These are phyloP conservation scores for Malassezia arunalokei DNA, from an alignment of 1,284 basidiomycete species.

Conservation along the genomic window DNA sequence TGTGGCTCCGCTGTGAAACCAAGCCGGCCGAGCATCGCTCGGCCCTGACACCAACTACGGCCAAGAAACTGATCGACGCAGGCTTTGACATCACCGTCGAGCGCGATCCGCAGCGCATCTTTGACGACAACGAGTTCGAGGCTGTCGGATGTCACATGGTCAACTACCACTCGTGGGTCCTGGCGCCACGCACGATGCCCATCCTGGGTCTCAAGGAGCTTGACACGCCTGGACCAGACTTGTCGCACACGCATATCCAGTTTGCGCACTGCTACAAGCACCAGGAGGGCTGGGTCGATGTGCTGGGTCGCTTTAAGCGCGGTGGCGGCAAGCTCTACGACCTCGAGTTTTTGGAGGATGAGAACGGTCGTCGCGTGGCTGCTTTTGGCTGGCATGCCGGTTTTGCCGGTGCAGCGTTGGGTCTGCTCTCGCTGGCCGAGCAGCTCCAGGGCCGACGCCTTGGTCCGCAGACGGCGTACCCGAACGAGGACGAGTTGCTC, in stretches of 20 bases:
- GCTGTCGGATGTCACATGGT: conserved; percentile 83
- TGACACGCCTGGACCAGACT: conserved; percentile 49
- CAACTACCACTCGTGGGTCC: conserved; percentile 78
- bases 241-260: conserved; percentile 74
- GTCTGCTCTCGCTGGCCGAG: conserved; percentile 65
- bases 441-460: conserved; percentile 28
- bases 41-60: conserved; percentile 82
- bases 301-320: conserved; percentile 73
- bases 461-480: conserved; percentile 64
- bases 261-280: conserved; percentile 98
- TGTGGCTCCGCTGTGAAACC: conserved; percentile 44
- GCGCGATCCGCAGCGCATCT: conserved; percentile 85
- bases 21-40: conserved; percentile 63
- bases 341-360: conserved; percentile 87
- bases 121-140: conserved; percentile 85
- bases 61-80: conserved; percentile 75
- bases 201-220: conserved; percentile 98
- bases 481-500: conserved; percentile 52
- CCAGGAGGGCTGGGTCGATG: conserved; percentile 81
- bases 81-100: conserved; percentile 89
- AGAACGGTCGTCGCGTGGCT: conserved; percentile 75
- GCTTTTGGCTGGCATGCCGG: conserved; percentile 98
- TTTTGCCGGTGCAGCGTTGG: conserved; percentile 90
- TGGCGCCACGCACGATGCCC: conserved; percentile 60
- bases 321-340: conserved; percentile 87